These are phyloP conservation scores for Stereocaulon alpinum DNA, from an alignment of 495 filamentous ascomycete genomes.

Conservation along the genomic window DNA sequence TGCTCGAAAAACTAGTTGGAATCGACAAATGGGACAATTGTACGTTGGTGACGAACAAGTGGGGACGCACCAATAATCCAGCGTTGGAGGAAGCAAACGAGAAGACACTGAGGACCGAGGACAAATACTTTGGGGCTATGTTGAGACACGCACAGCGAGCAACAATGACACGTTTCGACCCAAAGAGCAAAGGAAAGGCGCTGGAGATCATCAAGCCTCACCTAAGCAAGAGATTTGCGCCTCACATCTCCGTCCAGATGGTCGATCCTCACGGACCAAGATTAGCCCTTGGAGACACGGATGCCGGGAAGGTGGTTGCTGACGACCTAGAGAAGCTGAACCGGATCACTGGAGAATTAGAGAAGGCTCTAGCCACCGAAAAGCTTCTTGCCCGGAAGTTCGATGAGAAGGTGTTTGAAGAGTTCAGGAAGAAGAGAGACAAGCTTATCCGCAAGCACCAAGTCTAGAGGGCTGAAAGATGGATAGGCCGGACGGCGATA, in stretches of 20 bases:
- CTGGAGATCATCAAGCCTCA: conserved; percentile 16
- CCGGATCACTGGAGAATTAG: not conserved
- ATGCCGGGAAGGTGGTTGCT: conserved; percentile 13
- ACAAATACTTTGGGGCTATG: conserved; percentile 13
- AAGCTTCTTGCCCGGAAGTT: conserved; percentile 7
- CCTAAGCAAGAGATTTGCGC: conserved; percentile 9
- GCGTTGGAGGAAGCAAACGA: conserved; percentile 2
- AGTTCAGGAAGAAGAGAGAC: conserved; percentile 15
- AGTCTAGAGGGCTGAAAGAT: conserved; percentile 10
- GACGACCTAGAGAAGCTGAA: conserved; percentile 11
- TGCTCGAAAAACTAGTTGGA: conserved; percentile 16
- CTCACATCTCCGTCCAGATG: conserved; percentile 14
- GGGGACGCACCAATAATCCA: conserved; percentile 4
- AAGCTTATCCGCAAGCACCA: conserved; percentile 4
- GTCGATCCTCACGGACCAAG: conserved; percentile 11
- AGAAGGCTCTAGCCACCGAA: not conserved
- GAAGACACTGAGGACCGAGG: not conserved
- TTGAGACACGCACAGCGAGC: not conserved
- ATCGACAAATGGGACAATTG: conserved; percentile 12
- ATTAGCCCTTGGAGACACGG: conserved; percentile 14
- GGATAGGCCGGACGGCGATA: conserved; percentile 9
- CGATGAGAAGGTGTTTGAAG: conserved; percentile 11
- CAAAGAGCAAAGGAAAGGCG: conserved; percentile 11
- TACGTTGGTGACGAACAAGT: conserved; percentile 16
- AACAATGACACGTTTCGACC: conserved; percentile 3